Base-by-base conservation (phyloP, 768 basidiomycete species). In the Tricholoma furcatifolium region DNA sequence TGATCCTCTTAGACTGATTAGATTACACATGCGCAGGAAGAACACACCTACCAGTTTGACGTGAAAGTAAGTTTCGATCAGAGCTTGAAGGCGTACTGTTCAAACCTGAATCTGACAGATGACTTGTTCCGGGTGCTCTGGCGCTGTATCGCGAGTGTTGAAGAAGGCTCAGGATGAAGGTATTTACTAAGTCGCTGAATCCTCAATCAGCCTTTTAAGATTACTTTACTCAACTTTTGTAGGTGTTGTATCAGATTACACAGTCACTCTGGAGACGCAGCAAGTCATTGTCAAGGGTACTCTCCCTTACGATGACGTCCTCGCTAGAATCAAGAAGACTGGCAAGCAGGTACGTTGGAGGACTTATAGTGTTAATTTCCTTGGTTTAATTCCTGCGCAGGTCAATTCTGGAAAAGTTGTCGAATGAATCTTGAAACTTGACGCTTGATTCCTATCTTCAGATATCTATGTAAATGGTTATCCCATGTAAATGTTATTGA, bases 111-210 rank as follows among this genome's bases (percentile, higher is more conserved):
- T 39, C 1, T 50, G n/a, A 15, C 27, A 92, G 91, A 94, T 94
- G 91, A 83, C 88, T 35, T 96, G 93, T 74, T 64, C 68, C 24
- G 93, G 93, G 23, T 96, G 93, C 74, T 92, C 91, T 27, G 85
- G 87, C 14, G 93, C 93, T 11, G 78, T 96, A 48, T 76, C 72
- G 23, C 83, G 89, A 24, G 93, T 84, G 12, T 76, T 96, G 38
- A 72, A 79, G 57, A 93, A 86, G 70, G 78, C 84, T 4, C 79
- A 88, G 54, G 72, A 76, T 55, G 72, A 67, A 53, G 73, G 69
- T 63, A 60, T 48, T 50, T n/a, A 60, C 52, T 50, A 18, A 44
- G 35, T 23, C 42, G n/a, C 12, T 35, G 24, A 36, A 31, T 8
- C 12, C 6, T 31, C 8, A 30, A 8, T 39, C 47, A 23, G 23